A percentile compares a stretch with the other conserved stretches of the same genome.
Evolutionary conservation across 805 yeast genomes (phyloP).

Genomic region (Suhomyces vadensis): DNA sequence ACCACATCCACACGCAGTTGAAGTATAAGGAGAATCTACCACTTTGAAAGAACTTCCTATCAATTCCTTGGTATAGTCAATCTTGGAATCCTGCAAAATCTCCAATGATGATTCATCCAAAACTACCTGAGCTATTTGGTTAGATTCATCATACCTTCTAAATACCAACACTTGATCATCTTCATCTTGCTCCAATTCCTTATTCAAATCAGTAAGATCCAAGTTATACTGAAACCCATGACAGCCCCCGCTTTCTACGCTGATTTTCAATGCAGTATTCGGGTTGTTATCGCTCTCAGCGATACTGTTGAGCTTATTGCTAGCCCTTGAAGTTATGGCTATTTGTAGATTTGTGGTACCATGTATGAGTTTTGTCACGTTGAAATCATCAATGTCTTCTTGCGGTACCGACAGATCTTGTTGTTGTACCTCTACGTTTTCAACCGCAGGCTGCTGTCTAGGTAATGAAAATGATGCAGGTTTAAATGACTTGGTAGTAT

Average conservation of each 20-base stretch:
- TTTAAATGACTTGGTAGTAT: constrained; percentile 5
- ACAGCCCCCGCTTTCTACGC: constrained; percentile 95
- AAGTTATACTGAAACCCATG: constrained; percentile 94
- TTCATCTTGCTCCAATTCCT: constrained; percentile 31
- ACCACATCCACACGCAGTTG: constrained; percentile 49
- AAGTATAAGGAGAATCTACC: constrained; percentile 86
- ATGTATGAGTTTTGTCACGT: constrained; percentile 32
- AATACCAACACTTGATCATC: constrained; percentile 52
- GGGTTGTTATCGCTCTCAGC: constrained; percentile 56
- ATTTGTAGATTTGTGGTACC: constrained; percentile 41
- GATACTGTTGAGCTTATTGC: constrained; percentile 53
- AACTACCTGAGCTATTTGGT: constrained; percentile 56
- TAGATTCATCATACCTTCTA: constrained; percentile 51
- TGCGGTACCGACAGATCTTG: constrained; percentile 16
- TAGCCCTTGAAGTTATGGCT: constrained; percentile 51
- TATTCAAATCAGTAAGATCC: constrained; percentile 50
- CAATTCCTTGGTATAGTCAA: constrained; percentile 88
- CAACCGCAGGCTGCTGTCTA: neutral
- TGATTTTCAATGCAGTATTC: constrained; percentile 64
- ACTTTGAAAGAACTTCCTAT: constrained; percentile 94
- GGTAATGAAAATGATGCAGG: constrained; percentile 6
- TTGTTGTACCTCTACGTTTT: neutral
- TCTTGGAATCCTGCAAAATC: constrained; percentile 78
- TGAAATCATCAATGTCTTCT: constrained; percentile 32
- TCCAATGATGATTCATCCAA: constrained; percentile 80